phyloP scores from a whole-genome alignment of 306 rosid genomes.

The Quercus wislizeni region DNA sequence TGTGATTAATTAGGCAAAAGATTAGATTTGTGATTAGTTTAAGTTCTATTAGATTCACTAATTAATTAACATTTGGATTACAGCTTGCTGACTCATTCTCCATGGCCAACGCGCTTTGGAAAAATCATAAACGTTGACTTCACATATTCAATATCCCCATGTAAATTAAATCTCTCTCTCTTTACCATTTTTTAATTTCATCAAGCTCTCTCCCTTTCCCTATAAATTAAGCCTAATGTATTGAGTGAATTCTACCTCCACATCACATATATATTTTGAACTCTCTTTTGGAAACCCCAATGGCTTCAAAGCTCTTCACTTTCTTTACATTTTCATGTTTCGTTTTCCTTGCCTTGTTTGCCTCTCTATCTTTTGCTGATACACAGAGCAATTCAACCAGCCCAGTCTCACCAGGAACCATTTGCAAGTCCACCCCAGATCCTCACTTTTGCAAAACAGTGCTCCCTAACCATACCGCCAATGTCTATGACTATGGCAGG shows the following conservation, averaged over 20 bases:
- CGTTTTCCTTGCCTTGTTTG: slow-evolving; percentile 17
- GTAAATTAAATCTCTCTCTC: neutral
- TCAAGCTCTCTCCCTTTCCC: neutral
- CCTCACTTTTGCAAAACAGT: slow-evolving; percentile 70
- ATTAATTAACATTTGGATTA: neutral
- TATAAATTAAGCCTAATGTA: slow-evolving; percentile 27
- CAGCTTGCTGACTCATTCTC: neutral
- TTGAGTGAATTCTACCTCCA: neutral
- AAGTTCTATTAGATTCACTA: neutral
- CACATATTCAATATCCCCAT: neutral
- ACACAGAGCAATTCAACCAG: slow-evolving; percentile 28
- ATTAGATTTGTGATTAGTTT: neutral
- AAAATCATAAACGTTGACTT: slow-evolving; percentile 21
- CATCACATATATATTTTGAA: neutral
- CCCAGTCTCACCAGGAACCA: slow-evolving; percentile 31
- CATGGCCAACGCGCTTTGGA: slow-evolving; percentile 26
- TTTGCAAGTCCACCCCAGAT: slow-evolving; percentile 70
- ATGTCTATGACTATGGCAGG: slow-evolving; percentile 61
- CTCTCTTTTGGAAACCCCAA: slow-evolving; percentile 12
- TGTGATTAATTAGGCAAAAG: no score
- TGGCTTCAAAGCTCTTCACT: slow-evolving; percentile 27
- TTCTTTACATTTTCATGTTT: slow-evolving; percentile 25
- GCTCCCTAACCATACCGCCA: slow-evolving; percentile 52
- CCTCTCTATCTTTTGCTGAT: slow-evolving; percentile 20
- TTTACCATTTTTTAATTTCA: neutral